A percentile compares a stretch with the other conserved stretches of the same genome.
Conservation (phyloP, 495 filamentous ascomycete genomes). For the Aspergillus wentii region DNA sequence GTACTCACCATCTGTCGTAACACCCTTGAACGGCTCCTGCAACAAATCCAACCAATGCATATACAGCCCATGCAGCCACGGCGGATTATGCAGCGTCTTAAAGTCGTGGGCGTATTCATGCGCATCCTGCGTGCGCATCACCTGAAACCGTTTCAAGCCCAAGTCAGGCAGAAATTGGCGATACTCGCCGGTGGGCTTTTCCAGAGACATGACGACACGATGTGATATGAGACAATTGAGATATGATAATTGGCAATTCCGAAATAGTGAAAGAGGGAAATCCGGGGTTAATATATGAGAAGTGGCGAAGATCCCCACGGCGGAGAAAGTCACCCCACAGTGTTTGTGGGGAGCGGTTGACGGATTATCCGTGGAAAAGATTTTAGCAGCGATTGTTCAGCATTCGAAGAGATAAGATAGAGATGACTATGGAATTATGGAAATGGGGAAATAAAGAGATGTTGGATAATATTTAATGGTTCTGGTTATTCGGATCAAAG, state of each 20-base stretch:
- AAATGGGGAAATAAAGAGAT: neutral
- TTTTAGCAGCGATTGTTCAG: too few relatives aligned
- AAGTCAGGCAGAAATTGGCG: slow-evolving; percentile 60
- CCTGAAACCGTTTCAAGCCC: slow-evolving; percentile 53
- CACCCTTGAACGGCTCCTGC: slow-evolving; percentile 65
- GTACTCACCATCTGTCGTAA: slow-evolving; percentile 60
- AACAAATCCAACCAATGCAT: slow-evolving; percentile 61
- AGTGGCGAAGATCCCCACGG: too few relatives aligned
- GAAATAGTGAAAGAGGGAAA: too few relatives aligned
- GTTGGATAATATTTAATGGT: too few relatives aligned
- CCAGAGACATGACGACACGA: too few relatives aligned
- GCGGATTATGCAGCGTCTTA: slow-evolving; percentile 52
- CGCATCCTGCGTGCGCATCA: slow-evolving; percentile 57
- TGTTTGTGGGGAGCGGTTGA: neutral
- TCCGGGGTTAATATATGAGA: too few relatives aligned
- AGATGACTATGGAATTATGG: neutral
- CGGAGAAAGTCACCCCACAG: neutral
- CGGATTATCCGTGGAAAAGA: neutral
- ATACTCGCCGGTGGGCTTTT: slow-evolving; percentile 41
- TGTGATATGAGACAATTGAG: neutral
- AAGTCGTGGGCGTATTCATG: slow-evolving; percentile 60
- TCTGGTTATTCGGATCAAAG: too few relatives aligned
- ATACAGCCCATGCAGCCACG: slow-evolving; percentile 64
- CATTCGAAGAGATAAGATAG: too few relatives aligned
- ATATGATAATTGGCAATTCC: too few relatives aligned